A percentile compares a stretch with the other conserved stretches of the same genome.
Evolutionary conservation across 371 early-diverging fungal species (phyloP).

Genomic region (Umbelopsis sp.): DNA sequence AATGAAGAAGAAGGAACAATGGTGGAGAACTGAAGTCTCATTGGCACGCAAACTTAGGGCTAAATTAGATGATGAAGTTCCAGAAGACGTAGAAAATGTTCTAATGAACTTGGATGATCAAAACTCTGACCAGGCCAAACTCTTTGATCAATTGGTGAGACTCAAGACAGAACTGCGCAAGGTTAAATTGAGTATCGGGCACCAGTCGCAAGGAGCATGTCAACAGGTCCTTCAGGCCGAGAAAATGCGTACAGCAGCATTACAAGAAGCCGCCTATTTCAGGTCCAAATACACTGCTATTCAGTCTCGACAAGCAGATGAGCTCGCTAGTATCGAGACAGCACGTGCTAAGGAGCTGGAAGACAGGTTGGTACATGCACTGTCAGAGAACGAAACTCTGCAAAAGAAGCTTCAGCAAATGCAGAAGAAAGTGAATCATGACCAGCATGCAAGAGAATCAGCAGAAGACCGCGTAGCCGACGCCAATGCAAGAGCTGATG

Average conservation of each 20-base stretch:
- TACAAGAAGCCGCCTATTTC: conserved; percentile 65
- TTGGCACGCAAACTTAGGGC: conserved; percentile 43
- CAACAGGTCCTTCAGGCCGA: conserved; percentile 55
- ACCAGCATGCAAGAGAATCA: conserved; percentile 38
- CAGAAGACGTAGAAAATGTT: conserved; percentile 36
- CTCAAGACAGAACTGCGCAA: conserved; percentile 50
- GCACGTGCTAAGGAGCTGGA: conserved; percentile 55
- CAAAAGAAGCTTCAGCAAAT: conserved; percentile 37
- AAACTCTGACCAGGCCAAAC: conserved; percentile 37
- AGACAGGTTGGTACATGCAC: conserved; percentile 46
- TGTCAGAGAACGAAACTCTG: conserved; percentile 51
- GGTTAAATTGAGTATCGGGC: conserved; percentile 47
- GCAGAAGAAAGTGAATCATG: conserved; percentile 51
- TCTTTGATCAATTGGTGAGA: conserved; percentile 50
- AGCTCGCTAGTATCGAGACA: conserved; percentile 42
- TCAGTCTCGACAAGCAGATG: conserved; percentile 36
- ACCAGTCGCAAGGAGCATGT: conserved; percentile 59
- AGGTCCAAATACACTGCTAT: conserved; percentile 53
- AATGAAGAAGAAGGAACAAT: conserved; percentile 56
- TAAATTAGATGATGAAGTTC: conserved; percentile 35
- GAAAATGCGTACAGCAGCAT: conserved; percentile 57
- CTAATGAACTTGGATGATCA: conserved; percentile 42
- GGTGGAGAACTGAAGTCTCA: conserved; percentile 59
- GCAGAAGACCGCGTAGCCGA: conserved; percentile 56
- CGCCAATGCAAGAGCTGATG: conserved; percentile 53